Percentiles rank a stretch among this genome's conserved stretches.
phyloP scores from a whole-genome alignment of 306 rosid species.

The Acmispon strigosus region DNA sequence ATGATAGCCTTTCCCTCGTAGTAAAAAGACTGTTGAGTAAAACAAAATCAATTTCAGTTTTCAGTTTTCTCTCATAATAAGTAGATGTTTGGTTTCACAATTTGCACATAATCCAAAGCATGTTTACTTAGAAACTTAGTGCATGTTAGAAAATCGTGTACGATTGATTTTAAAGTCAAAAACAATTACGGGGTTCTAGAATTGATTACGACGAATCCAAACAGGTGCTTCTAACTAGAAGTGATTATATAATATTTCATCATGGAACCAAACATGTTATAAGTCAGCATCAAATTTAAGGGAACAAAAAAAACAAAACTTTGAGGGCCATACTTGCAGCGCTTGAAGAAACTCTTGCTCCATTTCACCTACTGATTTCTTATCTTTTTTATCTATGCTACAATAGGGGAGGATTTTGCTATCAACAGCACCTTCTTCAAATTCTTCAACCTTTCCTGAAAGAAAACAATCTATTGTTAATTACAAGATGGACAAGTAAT shows the following conservation, averaged over 20 bases:
- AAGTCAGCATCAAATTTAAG: background rate
- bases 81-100: too few species aligned
- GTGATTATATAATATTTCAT: too few species aligned
- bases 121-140: too few species aligned
- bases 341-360: slow-evolving; percentile 98
- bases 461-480: background rate
- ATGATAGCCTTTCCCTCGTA: slow-evolving; percentile 92
- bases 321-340: slow-evolving; percentile 45
- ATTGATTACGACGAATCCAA: too few species aligned
- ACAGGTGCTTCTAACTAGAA: too few species aligned
- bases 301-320: background rate
- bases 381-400: slow-evolving; percentile 69
- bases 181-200: too few species aligned
- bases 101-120: too few species aligned
- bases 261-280: too few species aligned
- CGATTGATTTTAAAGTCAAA: too few species aligned
- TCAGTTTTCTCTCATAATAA: too few species aligned
- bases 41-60: background rate
- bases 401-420: slow-evolving; percentile 75
- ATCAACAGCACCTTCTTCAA: slow-evolving; percentile 53
- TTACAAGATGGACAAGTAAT: background rate
- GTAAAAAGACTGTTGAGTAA: slow-evolving; percentile 60
- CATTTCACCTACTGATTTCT: slow-evolving; percentile 89
- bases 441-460: slow-evolving; percentile 60
- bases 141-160: too few species aligned